phyloP scores from a whole-genome alignment of 2,329 filamentous ascomycete species.

The Xylariaceae sp. region DNA sequence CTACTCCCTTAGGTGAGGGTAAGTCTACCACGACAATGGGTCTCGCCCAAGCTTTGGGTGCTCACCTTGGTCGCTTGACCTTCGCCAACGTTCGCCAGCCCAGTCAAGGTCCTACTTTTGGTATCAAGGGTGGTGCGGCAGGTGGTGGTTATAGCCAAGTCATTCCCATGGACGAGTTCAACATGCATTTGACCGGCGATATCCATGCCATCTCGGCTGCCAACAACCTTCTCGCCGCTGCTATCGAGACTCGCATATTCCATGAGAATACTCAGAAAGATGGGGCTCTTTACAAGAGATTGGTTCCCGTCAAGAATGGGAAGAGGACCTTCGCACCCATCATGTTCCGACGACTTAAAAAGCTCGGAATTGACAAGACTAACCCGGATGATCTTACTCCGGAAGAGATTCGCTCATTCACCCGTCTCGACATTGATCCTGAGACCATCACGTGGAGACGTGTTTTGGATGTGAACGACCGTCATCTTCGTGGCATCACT shows the following conservation, averaged over 20 bases:
- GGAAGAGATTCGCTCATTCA: slow-evolving; percentile 84
- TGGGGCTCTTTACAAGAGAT: slow-evolving; percentile 75
- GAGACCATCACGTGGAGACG: slow-evolving; percentile 96
- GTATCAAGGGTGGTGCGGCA: slow-evolving; percentile 96
- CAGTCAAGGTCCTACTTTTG: slow-evolving; percentile 95
- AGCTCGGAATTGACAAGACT: slow-evolving; percentile 93
- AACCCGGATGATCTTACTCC: slow-evolving; percentile 85
- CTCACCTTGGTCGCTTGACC: slow-evolving; percentile 78
- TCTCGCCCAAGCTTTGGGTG: slow-evolving; percentile 86
- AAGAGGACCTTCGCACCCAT: slow-evolving; percentile 81
- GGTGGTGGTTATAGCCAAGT: slow-evolving; percentile 98
- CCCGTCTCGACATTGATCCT: slow-evolving; percentile 92
- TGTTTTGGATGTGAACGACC: slow-evolving; percentile 95
- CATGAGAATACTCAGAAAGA: slow-evolving; percentile 96
- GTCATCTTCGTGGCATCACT: slow-evolving; percentile 84
- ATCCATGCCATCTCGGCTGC: slow-evolving; percentile 96
- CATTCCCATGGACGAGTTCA: slow-evolving; percentile 99
- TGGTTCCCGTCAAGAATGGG: slow-evolving; percentile 88
- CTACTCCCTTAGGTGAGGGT: slow-evolving; percentile 92
- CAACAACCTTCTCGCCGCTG: slow-evolving; percentile 93
- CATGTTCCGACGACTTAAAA: slow-evolving; percentile 91
- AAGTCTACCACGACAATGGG: slow-evolving; percentile 98
- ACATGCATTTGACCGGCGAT: slow-evolving; percentile 93
- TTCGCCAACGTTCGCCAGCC: slow-evolving; percentile 98
- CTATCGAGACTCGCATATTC: slow-evolving; percentile 97